A percentile compares a stretch with the other conserved stretches of the same genome.
These are phyloP conservation scores for Hanseniaspora singularis DNA, from an alignment of 805 yeast species.

Conservation along the genomic window DNA sequence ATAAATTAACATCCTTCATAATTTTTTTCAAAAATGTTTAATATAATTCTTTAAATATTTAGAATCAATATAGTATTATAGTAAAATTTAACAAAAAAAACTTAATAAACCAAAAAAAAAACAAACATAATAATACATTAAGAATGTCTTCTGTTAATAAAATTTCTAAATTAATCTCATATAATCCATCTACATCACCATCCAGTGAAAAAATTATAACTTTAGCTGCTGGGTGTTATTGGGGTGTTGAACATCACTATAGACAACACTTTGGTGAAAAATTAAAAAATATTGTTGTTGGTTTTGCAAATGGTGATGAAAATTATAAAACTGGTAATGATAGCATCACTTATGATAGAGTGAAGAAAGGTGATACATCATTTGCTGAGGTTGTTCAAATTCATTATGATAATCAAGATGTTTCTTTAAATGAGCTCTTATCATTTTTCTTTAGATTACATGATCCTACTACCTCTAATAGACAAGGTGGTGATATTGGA, in stretches of 20 bases:
- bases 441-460: constrained; percentile 85
- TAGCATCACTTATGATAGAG: constrained; percentile 45
- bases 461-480: constrained; percentile 76
- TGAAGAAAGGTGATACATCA: constrained; percentile 65
- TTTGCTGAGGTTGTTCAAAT: constrained; percentile 76
- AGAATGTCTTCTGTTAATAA: constrained; percentile 16
- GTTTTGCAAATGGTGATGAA: constrained; percentile 71
- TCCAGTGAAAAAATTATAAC: constrained; percentile 44
- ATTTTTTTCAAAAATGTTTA: too few relatives aligned
- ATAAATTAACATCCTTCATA: too few relatives aligned
- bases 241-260: constrained; percentile 84
- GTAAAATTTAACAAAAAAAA: neutral
- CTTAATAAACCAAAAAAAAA: neutral
- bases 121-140: neutral
- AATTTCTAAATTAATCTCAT: constrained; percentile 33
- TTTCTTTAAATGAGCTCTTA: constrained; percentile 48
- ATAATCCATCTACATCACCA: constrained; percentile 37
- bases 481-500: constrained; percentile 83
- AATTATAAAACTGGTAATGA: constrained; percentile 33
- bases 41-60: too few relatives aligned
- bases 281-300: constrained; percentile 68
- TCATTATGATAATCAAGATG: constrained; percentile 59
- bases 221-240: constrained; percentile 61
- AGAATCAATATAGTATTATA: too few relatives aligned
- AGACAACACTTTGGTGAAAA: constrained; percentile 52